phyloP scores from a whole-genome alignment of 345 rosid species.

The Orychophragmus violaceus region DNA sequence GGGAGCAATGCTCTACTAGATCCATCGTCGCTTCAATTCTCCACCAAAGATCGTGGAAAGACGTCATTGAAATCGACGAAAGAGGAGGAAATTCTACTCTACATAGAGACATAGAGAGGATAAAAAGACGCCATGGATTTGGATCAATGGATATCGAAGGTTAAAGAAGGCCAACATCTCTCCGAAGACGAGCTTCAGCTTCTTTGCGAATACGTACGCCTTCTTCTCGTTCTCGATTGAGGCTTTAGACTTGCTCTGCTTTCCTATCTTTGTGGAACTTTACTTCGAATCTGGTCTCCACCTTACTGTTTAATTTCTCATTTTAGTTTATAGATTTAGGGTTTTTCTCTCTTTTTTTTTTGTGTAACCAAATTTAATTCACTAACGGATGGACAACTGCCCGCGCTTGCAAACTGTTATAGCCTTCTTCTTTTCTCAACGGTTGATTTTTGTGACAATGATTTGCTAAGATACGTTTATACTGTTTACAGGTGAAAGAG shows the following conservation, averaged over 20 bases:
- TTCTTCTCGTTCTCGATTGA: too few relatives aligned
- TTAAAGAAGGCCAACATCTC: slow-evolving; percentile 91
- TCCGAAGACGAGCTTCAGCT: slow-evolving; percentile 95
- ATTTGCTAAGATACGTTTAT: not conserved
- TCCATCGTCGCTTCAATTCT: slow-evolving; percentile 17
- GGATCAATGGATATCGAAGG: slow-evolving; percentile 95
- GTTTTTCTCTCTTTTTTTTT: too few relatives aligned
- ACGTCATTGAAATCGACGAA: too few relatives aligned
- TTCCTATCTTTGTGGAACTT: slow-evolving; percentile 1
- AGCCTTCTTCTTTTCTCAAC: too few relatives aligned
- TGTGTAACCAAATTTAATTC: slow-evolving; percentile 6
- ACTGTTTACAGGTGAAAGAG: slow-evolving; percentile 65
- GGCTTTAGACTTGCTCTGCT: too few relatives aligned
- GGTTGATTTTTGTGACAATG: too few relatives aligned
- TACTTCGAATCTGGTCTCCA: slow-evolving; percentile 6
- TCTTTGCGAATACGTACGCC: slow-evolving; percentile 83
- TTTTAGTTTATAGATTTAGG: too few relatives aligned
- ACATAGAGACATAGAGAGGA: not conserved
- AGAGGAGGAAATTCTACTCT: not conserved
- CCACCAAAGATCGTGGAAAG: not conserved
- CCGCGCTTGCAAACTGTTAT: too few relatives aligned
- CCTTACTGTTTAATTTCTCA: not conserved
- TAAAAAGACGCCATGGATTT: slow-evolving; percentile 16
- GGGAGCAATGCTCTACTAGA: slow-evolving; percentile 31
- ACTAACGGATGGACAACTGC: not conserved